Evolutionary conservation across 2,329 filamentous ascomycete genomes (phyloP), one percentile per base, ranked within the genome.

Genomic region (Coniochaeta ligniaria): DNA sequence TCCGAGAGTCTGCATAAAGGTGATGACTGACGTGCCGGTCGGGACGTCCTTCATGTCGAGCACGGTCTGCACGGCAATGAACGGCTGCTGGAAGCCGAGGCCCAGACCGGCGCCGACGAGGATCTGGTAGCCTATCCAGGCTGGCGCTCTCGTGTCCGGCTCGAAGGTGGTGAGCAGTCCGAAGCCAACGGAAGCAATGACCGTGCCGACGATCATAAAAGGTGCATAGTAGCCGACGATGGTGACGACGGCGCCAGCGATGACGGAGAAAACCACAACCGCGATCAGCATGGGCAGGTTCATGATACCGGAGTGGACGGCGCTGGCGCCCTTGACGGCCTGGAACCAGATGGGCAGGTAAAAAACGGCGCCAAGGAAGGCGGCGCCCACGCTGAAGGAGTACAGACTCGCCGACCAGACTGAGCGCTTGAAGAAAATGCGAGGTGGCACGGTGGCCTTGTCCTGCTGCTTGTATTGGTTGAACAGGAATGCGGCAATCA

Each of bases 101-200:
- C 77, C 77, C 7, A 76, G 64, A 6, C 76, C 77, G 0, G 74
- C 63, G 38, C 77, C 77, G 17, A 72, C 68, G 33, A 79, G 60
- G 36, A 72, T 72, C 64, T 78, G 76, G 61, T 74, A 78, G 9
- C 76, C 76, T 59, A 78, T 77, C 77, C 77, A 79, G 1, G 61
- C 64, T 0, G 68, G 63, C 1, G 63, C 58, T 14, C 35, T 11
- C 4, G 75, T 75, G 61, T 71, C 63, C 1, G 72, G 69, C 28
- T 64, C 60, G 7, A 78, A 71, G 3, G 72, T 77, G 14, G 73
- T 75, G 20, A 77, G 64, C 3, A 80, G 70, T 0, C 76, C 77
- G 17, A 66, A 69, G 3, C 74, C 74, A 41, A 75, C 60, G 2
- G 71, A 59, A 47, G 60, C 64, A 17, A 69, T 60, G 59, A 73